Conservation (phyloP, 2,329 filamentous ascomycete genomes). For the Fusarium sp. region DNA sequence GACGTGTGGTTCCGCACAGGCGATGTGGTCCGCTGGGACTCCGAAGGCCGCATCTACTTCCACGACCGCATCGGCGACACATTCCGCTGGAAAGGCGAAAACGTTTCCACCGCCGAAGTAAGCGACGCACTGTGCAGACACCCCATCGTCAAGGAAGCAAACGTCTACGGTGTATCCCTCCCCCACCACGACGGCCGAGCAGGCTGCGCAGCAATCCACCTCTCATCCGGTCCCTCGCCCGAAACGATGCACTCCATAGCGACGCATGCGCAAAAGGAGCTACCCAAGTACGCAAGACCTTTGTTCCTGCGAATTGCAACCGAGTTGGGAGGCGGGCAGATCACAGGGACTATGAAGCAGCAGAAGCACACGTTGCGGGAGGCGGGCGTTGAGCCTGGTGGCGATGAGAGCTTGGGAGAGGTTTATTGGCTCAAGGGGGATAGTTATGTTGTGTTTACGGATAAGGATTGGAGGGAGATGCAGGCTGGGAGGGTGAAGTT, state of each 20-base stretch:
- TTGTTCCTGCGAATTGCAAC: conserved; percentile 76
- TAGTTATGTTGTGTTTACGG: conserved; percentile 73
- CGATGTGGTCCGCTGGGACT: conserved; percentile 78
- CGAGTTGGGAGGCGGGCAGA: conserved; percentile 63
- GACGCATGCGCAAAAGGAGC: conserved; percentile 60
- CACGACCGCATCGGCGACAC: conserved; percentile 82
- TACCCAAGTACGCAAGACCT: conserved; percentile 80
- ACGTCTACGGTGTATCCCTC: conserved; percentile 84
- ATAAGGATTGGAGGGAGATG: conserved; percentile 74
- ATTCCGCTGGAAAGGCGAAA: conserved; percentile 84
- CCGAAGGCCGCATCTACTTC: conserved; percentile 79
- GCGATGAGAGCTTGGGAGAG: conserved; percentile 57
- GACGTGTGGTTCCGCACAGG: conserved; percentile 87
- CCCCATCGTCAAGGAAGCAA: conserved; percentile 75
- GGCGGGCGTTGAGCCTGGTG: conserved; percentile 74
- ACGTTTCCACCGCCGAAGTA: conserved; percentile 84
- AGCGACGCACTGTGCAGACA: conserved; percentile 76
- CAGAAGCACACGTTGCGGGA: conserved; percentile 78
- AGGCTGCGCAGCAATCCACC: conserved; percentile 77
- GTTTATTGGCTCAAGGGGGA: conserved; percentile 73
- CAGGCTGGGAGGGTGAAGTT: conserved; percentile 75
- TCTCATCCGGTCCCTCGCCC: conserved; percentile 58
- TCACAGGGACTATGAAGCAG: conserved; percentile 89
- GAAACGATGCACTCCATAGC: conserved; percentile 68
- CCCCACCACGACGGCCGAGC: conserved; percentile 85